phyloP scores from a whole-genome alignment of 2,329 filamentous ascomycete species.

The Fusarium sublunatum region DNA sequence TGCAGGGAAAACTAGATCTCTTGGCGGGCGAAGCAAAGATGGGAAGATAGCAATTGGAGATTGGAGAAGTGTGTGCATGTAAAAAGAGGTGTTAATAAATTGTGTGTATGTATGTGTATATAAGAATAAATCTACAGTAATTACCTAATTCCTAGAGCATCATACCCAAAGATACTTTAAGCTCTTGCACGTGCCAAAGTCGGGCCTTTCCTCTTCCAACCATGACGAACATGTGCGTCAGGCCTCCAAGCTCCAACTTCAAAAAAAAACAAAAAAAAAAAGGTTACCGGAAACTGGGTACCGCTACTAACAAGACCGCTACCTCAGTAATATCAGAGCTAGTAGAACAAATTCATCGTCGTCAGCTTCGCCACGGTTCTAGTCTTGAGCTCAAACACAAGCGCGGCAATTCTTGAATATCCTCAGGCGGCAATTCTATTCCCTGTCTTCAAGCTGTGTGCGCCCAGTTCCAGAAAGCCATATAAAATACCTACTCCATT shows the following conservation, averaged over 20 bases:
- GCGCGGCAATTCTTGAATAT: slow-evolving; percentile 14
- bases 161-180: neutral
- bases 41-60: neutral
- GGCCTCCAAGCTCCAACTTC: slow-evolving; percentile 33
- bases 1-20: slow-evolving; percentile 24
- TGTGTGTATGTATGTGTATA: neutral
- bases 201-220: slow-evolving; percentile 33
- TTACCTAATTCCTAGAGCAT: too few relatives aligned
- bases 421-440: slow-evolving; percentile 14
- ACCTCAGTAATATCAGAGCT: neutral
- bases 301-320: too few relatives aligned
- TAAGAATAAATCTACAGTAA: too few relatives aligned
- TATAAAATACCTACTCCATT: slow-evolving; percentile 6
- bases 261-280: too few relatives aligned
- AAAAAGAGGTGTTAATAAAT: neutral
- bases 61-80: neutral
- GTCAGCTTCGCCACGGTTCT: slow-evolving; percentile 44
- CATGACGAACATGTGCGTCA: slow-evolving; percentile 52
- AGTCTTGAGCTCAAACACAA: slow-evolving; percentile 7
- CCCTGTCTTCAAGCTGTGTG: slow-evolving; percentile 20
- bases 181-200: slow-evolving; percentile 38
- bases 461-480: slow-evolving; percentile 5
- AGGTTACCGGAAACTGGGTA: neutral
- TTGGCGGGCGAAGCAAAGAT: slow-evolving; percentile 12
- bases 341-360: slow-evolving; percentile 32